Percentiles rank a stretch among this genome's conserved stretches.
Evolutionary conservation across 2,329 filamentous ascomycete species (phyloP).

Genomic region (Penicillium capsulatum): DNA sequence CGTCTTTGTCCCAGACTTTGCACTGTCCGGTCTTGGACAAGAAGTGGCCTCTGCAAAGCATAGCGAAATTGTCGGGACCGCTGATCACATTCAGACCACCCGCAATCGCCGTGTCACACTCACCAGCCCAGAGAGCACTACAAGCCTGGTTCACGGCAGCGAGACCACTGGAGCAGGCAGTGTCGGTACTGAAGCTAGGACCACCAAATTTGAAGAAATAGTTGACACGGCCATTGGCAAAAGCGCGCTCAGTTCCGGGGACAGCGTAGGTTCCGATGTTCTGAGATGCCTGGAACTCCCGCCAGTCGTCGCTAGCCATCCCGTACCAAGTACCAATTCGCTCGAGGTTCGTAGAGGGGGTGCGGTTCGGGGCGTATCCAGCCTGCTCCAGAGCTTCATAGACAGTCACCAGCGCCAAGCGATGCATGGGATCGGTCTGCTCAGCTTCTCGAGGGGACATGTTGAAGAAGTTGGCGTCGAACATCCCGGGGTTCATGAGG

Average conservation of each 20-base stretch:
- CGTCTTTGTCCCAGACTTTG: constrained; percentile 47
- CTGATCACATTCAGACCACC: constrained; percentile 72
- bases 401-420: constrained; percentile 68
- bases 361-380: constrained; percentile 64
- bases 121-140: constrained; percentile 65
- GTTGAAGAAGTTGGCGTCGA: constrained; percentile 42
- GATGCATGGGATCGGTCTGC: constrained; percentile 75
- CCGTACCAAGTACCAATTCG: constrained; percentile 67
- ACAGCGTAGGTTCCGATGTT: constrained; percentile 46
- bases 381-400: constrained; percentile 78
- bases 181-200: constrained; percentile 67
- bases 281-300: constrained; percentile 53
- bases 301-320: constrained; percentile 60
- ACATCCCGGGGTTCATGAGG: constrained; percentile 35
- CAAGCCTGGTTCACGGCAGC: constrained; percentile 68
- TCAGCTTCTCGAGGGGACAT: constrained; percentile 65
- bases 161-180: constrained; percentile 61
- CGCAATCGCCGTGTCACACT: constrained; percentile 74
- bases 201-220: constrained; percentile 74
- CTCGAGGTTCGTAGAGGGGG: constrained; percentile 22
- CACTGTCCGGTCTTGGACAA: constrained; percentile 41
- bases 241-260: constrained; percentile 58
- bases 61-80: constrained; percentile 72
- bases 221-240: constrained; percentile 62
- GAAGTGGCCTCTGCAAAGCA: constrained; percentile 55